Percentiles rank a stretch among this genome's conserved stretches.
Evolutionary conservation across 129 eudicot species (phyloP).

Genomic region (Glebionis coronaria): DNA sequence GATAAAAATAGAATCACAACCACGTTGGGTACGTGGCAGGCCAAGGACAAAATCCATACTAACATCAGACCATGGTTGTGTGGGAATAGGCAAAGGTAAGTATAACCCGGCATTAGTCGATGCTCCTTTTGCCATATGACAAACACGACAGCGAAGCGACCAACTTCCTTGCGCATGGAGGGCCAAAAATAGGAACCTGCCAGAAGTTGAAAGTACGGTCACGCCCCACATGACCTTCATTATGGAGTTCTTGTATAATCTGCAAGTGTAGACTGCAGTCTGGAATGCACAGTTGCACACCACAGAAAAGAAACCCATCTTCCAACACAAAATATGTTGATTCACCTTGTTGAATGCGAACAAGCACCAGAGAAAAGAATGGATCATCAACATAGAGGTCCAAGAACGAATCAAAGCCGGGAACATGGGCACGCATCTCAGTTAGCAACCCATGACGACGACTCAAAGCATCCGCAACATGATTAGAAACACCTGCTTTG

Average conservation of each 20-base stretch:
- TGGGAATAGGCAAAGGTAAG: neutral
- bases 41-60: neutral
- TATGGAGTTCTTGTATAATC: constrained; percentile 1
- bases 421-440: constrained; percentile 4
- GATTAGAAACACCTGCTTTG: constrained; percentile 2
- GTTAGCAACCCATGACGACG: neutral
- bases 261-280: constrained; percentile 9
- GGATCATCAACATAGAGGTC: neutral
- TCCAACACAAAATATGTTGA: too few species aligned
- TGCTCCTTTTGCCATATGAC: neutral
- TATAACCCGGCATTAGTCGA: neutral
- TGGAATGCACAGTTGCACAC: constrained; percentile 6
- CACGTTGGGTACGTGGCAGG: too few species aligned
- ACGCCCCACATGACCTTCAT: neutral
- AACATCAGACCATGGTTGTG: neutral
- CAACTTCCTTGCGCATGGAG: neutral
- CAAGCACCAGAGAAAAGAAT: neutral
- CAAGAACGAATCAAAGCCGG: constrained; percentile 15
- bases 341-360: too few species aligned
- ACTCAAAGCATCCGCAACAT: constrained; percentile 15
- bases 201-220: neutral
- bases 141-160: neutral
- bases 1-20: too few species aligned
- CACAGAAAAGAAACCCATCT: constrained; percentile 9
- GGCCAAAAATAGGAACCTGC: neutral